Base-by-base conservation (phyloP, 139 green algal species). In the Chloropicon primus region DNA sequence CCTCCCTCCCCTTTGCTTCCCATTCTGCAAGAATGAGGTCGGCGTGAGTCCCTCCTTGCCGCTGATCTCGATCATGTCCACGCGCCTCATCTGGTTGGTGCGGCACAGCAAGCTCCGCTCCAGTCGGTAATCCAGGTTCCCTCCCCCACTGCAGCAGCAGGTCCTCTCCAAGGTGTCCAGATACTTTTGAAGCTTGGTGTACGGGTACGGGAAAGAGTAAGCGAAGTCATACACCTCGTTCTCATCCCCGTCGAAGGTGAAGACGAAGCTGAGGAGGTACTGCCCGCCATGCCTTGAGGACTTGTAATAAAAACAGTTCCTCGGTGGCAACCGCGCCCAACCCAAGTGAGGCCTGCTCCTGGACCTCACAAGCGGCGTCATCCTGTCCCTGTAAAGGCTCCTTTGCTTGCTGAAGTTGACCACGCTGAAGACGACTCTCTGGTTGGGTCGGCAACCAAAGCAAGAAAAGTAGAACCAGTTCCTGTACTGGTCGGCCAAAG, bases 161-260 rank as follows among this genome's bases (percentile, higher is more conserved):
- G 41, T 17, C 41, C 41, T 62, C 10, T 17, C 10, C 41, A 62
- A 62, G 5, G 10, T 17, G 41, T 62, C 41, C 10, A 62, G 41
- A 17, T 62, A 62, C 41, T 62, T 62, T 62, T 62, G 41, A 5
- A 62, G 41, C 41, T 62, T 62, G 41, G 27, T 85, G 78, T 85
- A 85, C 26, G 78, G 78, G 78, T 83, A 86, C 2, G 78, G 82
- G 78, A 79, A 87, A 24, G 54, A 81, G 79, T 88, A 88, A 0
- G 84, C 84, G 80, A 88, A 84, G 74, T 88, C 79, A 53, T 88
- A 85, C 41, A 62, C 41, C 54, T 41, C 28, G 71, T 87, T 81
- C 25, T 84, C 74, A 22, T 25, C 73, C 54, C 77, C 41, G 54
- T 84, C 81, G 74, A 87, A 84, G 25, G 76, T 79, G 53, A 87